Evolutionary conservation across 192 early-diverging fungal genomes (phyloP), one percentile per base, ranked within the genome.

Genomic region (Dissophora ornata): DNA sequence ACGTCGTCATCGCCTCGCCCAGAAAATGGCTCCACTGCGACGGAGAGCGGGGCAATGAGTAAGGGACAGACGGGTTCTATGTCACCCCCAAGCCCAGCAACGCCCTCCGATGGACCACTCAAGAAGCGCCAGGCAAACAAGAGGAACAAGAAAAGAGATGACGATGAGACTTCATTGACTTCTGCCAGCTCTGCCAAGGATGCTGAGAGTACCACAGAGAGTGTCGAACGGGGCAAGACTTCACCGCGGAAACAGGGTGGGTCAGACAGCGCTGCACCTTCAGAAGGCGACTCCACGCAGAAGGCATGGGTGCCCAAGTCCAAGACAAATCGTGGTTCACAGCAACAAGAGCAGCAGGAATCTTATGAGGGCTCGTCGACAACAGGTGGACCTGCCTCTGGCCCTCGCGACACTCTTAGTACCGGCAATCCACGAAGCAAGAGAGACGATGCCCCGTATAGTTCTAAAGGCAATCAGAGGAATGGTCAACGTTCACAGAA

Each of bases 81-180:
- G 34, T n/a, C 54, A 2, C 7, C 54, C 4, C 30, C 29, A 45
- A 42, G 19, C 4, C 28, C 57, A 59, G 19, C 41, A 30, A 46
- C 42, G 22, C 24, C 52, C 28, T 52, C 61, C 11, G 25, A 50
- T 15, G 50, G 12, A 16, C 22, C 56, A 10, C 22, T 34, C 15
- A 71, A 63, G 62, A 74, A 74, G 25, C 70, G 61, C 29, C 64
- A 74, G 32, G n/a, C 62, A 0, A 16, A 0, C 26, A 44, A 46
- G 30, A 65, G 47, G 16, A 53, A 57, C 32, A 63, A 46, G 21
- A 74, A 53, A 40, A 64, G 48, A 6, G 70, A 74, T n/a, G 70
- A 74, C 45, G 70, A 63, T 15, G 70, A 53, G 0, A 15, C 4
- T 9, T 65, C 70, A 1, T 52, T 41, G 21, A 44, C 30, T 18